Base-by-base conservation (phyloP, 2,329 filamentous ascomycete species). In the Capronia coronata region DNA sequence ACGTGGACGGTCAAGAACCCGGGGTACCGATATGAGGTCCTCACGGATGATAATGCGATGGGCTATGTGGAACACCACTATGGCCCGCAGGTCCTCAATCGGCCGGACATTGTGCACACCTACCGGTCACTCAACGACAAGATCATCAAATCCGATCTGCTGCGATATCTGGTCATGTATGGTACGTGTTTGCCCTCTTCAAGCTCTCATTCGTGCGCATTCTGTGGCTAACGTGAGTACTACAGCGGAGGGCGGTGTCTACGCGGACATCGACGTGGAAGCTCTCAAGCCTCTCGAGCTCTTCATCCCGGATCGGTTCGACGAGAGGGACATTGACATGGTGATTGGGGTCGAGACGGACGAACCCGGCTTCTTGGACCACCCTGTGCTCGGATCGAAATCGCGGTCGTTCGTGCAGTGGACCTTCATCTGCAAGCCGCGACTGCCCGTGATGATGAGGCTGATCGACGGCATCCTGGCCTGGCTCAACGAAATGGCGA, bases 391-490 rank as follows among this genome's bases (percentile, higher is more conserved):
- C 0, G 83, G 83, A 11, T 74, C 74, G 42, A 86, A 86, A 66
- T 85, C 78, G 29, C 71, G 74, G 57, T 86, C 82, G 0, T 86
- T 87, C 63, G 86, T 83, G 63, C 83, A 86, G 61, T 87, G 83
- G 83, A 86, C 83, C 0, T 84, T 87, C 60, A 82, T 84, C 69
- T 78, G 78, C 58, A 84, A 85, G 62, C 82, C 83, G 1, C 71
- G 73, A n/a, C 75, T 82, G 19, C 80, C 81, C 1, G 80, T 86
- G 46, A 85, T 87, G 81, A 71, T 86, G 64, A 69, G 71, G 25
- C 72, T 87, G 2, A 76, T 86, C 40, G 80, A 86, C 62, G 78
- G 82, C 59, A 86, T 86, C 62, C 76, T 86, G 65, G 63, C 68
- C 1, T 86, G 82, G 83, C 71, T 86, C 44, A 74, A 77, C 21